Evolutionary conservation across 2,329 filamentous ascomycete genomes (phyloP), one percentile per base, ranked within the genome.

Genomic region (Phyllosticta paracitricarpa): DNA sequence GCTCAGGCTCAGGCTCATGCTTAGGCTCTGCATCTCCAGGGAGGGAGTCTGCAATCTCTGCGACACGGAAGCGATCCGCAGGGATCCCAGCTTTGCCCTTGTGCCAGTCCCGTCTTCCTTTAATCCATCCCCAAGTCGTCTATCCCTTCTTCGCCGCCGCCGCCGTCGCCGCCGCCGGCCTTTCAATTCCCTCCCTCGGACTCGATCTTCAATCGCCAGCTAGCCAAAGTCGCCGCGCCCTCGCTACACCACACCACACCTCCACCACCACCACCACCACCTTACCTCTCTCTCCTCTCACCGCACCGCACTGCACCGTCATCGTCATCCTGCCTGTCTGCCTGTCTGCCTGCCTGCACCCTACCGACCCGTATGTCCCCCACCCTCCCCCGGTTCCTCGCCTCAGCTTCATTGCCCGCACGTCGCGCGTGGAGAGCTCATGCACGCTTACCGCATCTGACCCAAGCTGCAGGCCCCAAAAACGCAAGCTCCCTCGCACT

Each of bases 381-480:
- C n/a, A 51, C 59, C 54, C 10, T 26, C 25, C 35, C 35, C 54
- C 60, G 55, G 52, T 52, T 54, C 60, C 56, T 56, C 35, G 56
- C 56, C 54, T 56, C 60, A 56, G 51, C 40, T 58, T 58, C 25
- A 51, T 30, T 58, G 51, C 60, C 56, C 56, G 52, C 30, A 40
- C 51, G 25, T 33, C 51, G 57, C 48, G 61, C 57, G 53, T 62
- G 57, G 61, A 57, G 58, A 62, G 51, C 48, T 40, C 58, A 55
- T 56, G 61, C 57, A 56, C 54, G 59, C 60, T 62, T 58, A 62
- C 60, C 60, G 26, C 30, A 35, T 61, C 51, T 59, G 58, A 57
- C 54, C 51, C 58, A 62, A 56, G 53, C 58, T 60, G 61, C 57
- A 59, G 58, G 57, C 61, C 61, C 61, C 57, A 53, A 53, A 52